Percentiles rank a stretch among this genome's conserved stretches.
Evolutionary conservation across 2,329 filamentous ascomycete genomes (phyloP).

Genomic region (Talaromyces sp.): DNA sequence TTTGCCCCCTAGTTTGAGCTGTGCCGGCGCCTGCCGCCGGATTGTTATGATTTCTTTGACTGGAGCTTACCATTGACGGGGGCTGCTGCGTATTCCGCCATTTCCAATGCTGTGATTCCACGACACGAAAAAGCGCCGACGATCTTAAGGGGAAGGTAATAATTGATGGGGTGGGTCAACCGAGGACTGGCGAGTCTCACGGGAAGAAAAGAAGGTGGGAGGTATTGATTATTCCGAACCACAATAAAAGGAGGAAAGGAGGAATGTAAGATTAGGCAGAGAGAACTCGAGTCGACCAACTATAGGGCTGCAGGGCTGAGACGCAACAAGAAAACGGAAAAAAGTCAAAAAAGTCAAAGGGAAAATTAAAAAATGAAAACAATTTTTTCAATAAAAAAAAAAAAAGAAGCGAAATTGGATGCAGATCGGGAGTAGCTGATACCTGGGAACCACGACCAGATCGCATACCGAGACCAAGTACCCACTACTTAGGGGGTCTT

Average conservation of each 20-base stretch:
- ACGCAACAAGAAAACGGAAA: not conserved
- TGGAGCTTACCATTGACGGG: constrained; percentile 23
- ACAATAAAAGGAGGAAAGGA: constrained; percentile 1
- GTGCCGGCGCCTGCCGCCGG: too few relatives aligned
- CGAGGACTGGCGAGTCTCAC: too few relatives aligned
- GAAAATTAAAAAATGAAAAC: not conserved
- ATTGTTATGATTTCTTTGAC: not conserved
- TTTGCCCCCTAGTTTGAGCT: not conserved
- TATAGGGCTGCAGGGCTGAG: constrained; percentile 31
- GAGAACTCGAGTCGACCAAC: constrained; percentile 8
- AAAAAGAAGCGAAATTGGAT: constrained; percentile 22
- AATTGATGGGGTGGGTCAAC: not conserved
- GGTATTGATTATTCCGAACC: not conserved
- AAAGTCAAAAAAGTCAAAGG: not conserved
- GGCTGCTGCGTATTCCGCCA: constrained; percentile 17
- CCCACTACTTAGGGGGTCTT: constrained; percentile 3
- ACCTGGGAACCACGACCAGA: constrained; percentile 1
- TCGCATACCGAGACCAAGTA: constrained; percentile 4
- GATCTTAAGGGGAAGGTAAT: constrained; percentile 5
- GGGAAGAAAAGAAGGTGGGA: not conserved
- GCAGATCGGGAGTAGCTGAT: constrained; percentile 13
- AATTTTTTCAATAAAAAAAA: too few relatives aligned
- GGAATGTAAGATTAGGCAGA: constrained; percentile 3
- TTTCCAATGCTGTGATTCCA: constrained; percentile 12
- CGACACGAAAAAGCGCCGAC: not conserved